Base-by-base conservation (phyloP, 495 filamentous ascomycete species). In the Ascodesmis nigricans region DNA sequence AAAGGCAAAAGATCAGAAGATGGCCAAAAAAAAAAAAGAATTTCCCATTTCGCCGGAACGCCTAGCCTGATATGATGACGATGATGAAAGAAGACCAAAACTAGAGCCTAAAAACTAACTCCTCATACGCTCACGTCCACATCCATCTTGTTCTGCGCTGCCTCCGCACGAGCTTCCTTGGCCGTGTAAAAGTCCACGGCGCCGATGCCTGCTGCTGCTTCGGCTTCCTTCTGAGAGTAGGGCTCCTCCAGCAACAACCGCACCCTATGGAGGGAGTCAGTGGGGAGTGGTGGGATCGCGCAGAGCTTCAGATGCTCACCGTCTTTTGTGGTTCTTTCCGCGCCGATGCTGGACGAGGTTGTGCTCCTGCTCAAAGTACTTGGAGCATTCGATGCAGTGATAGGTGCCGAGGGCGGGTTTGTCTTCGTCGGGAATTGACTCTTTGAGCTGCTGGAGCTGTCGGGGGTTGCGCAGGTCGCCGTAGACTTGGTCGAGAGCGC, bases 331-430 rank as follows among this genome's bases (percentile, higher is more conserved):
- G 24, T 71, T 73, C 59, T 91, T 97, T 38, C 83, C 81, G 56
- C 75, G 79, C 21, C 58, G 60, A 54, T 97, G 87, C 18, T 64
- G 57, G 18, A 68, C 62, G 39, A 91, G 58, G 46, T 73, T 87
- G 45, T 68, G 56, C 32, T 90, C 80, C 35, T 70, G 75, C 56
- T 93, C 87, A 53, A 84, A 93, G 73, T 76, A 93, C 59, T 91
- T 93, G 24, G 82, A 71, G 49, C 84, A 97, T 58, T 91, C 78
- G n/a, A 75, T 61, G 53, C 84, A 97, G 53, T 91, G 92, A 42
- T 67, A 73, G 47, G 63, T 58, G 3, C 84, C 84, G 18, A 92
- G 59, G 0, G 70, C 83, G 4, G 84, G 87, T 10, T 87, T 65
- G 44, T 93, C 84, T 51, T 91, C 84, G 13, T 65, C 57, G 17